Evolutionary conservation across 352 stramenopile species (phyloP), one percentile per base, ranked within the genome.

Genomic region (Pythium volutum): DNA sequence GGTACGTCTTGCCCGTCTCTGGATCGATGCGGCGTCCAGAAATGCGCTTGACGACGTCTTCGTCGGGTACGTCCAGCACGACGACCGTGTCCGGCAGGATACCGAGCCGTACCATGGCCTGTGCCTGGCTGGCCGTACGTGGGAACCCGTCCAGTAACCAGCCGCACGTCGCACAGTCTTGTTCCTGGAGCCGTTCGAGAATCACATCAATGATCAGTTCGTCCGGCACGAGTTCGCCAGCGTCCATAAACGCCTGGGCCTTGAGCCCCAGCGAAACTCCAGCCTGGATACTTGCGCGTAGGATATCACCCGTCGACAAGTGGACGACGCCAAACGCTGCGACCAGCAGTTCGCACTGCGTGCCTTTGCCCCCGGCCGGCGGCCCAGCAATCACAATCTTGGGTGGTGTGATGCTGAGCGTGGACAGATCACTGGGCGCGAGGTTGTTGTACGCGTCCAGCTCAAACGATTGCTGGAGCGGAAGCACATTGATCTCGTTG

Each of bases 141-240:
- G 93, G 93, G 66, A 98, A 98, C n/a, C 93, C 93, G 57, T 98
- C 93, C 0, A 98, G 77, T 14, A 98, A 72, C 88, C 91, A 98
- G 18, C 93, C 91, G 16, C 75, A 68, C 12, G 72, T 33, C 27
- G 79, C 58, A 56, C 90, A 97, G 67, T 98, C 91, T 5, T 63
- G 56, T 55, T 96, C 62, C 48, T 85, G 66, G n/a, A 98, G 70
- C 8, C 92, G 70, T n/a, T 89, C 83, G 31, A 82, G 54, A 5
- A 86, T 66, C 12, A 86, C 67, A 14, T 84, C 66, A 20, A 86
- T 66, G 46, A 86, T 76, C 14, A 86, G 63, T 4, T 69, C 67
- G 54, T 86, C 73, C 1, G 77, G 77, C 4, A 86, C 71, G 5
- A 82, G 50, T n/a, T 81, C 74, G n/a, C 74, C 69, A 0, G 63